These are phyloP conservation scores for Aspergillus japonicus DNA, from an alignment of 2,329 filamentous ascomycete genomes.

Conservation along the genomic window DNA sequence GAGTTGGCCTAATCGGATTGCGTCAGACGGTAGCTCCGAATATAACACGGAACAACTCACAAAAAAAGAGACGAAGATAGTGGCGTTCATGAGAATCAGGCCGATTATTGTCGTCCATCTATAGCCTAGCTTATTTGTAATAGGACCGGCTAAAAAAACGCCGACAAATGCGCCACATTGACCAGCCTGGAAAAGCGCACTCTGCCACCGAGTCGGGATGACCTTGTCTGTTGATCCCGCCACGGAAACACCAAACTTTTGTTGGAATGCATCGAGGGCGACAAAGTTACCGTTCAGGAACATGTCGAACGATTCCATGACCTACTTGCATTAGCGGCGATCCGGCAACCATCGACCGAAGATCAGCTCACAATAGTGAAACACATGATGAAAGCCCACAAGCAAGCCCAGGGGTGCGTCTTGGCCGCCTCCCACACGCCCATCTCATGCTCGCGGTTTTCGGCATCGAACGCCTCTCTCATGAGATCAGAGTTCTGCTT, in stretches of 20 bases:
- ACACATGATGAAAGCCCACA: slow-evolving; percentile 52
- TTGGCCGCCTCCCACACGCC: slow-evolving; percentile 40
- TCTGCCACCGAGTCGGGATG: slow-evolving; percentile 52
- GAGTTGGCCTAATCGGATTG: slow-evolving; percentile 34
- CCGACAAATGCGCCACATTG: slow-evolving; percentile 61
- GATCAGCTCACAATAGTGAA: slow-evolving; percentile 48
- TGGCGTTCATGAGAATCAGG: slow-evolving; percentile 58
- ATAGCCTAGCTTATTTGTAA: too few relatives aligned
- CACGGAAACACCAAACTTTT: slow-evolving; percentile 37
- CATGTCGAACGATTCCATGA: slow-evolving; percentile 54
- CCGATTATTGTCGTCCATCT: too few relatives aligned
- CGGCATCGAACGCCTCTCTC: slow-evolving; percentile 44
- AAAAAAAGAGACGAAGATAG: slow-evolving; percentile 62
- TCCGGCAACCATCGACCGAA: not conserved
- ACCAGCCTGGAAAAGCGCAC: slow-evolving; percentile 55
- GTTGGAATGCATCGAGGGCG: slow-evolving; percentile 42
- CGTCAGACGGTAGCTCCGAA: slow-evolving; percentile 1
- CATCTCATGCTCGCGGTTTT: slow-evolving; percentile 47
- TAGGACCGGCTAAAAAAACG: too few relatives aligned
- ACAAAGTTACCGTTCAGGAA: slow-evolving; percentile 51
- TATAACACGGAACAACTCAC: slow-evolving; percentile 26
- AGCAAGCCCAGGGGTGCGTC: slow-evolving; percentile 46
- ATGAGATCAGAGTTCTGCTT: slow-evolving; percentile 40
- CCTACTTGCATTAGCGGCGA: slow-evolving; percentile 28
- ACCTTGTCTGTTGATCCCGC: slow-evolving; percentile 14